Evolutionary conservation across 257 asterid species (phyloP), one percentile per base, ranked within the genome.

Genomic region (Nicotiana benthamiana): DNA sequence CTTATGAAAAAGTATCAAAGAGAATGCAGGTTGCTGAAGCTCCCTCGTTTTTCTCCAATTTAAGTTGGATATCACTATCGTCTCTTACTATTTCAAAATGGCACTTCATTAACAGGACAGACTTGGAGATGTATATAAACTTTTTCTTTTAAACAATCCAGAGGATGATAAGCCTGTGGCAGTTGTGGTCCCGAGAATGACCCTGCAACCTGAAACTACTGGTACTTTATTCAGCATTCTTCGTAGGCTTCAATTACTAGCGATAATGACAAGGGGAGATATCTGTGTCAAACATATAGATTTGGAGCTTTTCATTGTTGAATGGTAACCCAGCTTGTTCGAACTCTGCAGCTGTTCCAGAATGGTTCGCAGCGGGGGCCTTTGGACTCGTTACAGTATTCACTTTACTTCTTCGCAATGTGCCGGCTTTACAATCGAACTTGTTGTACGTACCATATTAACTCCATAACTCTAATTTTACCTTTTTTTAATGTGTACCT

Each of bases 91-190:
- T 83, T 84, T 76, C 64, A 83, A 63, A 77, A 81, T 89, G 54
- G 62, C 79, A 57, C 85, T 80, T 81, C 79, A 75, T 86, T 76
- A 87, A 61, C 97, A 93, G 99, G 97, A 90, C 88, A 93, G 82
- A 85, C 93, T 95, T 81, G 99, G 97, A 84, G 97, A 91, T 86
- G 85, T 72, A 53, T 95, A 88, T 86, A 93, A 89, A 87, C 78
- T 93, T 77, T 95, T 95, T 88, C 97, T 95, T 85, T 88, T 95
- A 80, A 81, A 88, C 78, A 93, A 93, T 85, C 99, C 99, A 1
- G 98, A 91, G 89, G 99, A 93, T 85, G 98, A 95, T 89, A 90
- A 92, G 84, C 98, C 99, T 81, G 93, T 95, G 43, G 99, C 98
- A 22, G 99, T 95, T 88, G 99, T 95, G 83, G 97, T 95, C 70